These are phyloP conservation scores for Fraxinus platypoda DNA, from an alignment of 305 asterid genomes.

Conservation along the genomic window DNA sequence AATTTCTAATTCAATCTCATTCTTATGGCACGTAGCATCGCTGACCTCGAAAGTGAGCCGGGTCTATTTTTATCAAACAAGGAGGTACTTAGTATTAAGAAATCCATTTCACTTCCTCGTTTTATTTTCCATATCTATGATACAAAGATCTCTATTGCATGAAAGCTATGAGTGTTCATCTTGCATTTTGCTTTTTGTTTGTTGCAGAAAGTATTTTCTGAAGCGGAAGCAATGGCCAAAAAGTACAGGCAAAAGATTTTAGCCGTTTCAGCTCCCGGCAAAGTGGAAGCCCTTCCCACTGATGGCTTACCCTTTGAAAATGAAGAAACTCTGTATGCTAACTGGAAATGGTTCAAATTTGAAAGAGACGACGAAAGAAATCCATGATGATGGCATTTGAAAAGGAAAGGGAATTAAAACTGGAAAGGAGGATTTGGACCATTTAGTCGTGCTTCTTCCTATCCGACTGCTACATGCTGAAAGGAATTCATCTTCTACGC, in stretches of 20 bases:
- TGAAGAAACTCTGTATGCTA: conserved; percentile 65
- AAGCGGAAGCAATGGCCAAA: conserved; percentile 85
- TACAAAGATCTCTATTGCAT: not conserved
- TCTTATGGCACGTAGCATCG: conserved; percentile 53
- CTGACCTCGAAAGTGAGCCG: conserved; percentile 88
- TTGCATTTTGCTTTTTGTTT: conserved; percentile 4
- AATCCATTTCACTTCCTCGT: not conserved
- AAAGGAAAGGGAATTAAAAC: not conserved
- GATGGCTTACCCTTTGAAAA: conserved; percentile 64
- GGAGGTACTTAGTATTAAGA: conserved; percentile 46
- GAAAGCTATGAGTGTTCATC: not conserved
- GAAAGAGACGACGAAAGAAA: conserved; percentile 36
- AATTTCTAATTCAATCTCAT: conserved; percentile 14
- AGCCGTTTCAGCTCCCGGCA: conserved; percentile 34
- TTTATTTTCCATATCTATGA: not conserved
- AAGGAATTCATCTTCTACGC: not conserved
- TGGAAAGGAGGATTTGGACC: not conserved
- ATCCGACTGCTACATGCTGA: conserved; percentile 3
- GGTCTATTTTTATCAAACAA: conserved; percentile 74
- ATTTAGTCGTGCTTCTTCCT: conserved; percentile 7
- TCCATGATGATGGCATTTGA: conserved; percentile 20
- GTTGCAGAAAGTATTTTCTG: conserved; percentile 73
- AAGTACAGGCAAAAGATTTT: conserved; percentile 59
- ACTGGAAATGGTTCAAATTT: conserved; percentile 88
- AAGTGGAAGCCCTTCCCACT: conserved; percentile 46